These are phyloP conservation scores for Chrysanthemum seticuspe DNA, from an alignment of 129 eudicot genomes.

Conservation along the genomic window DNA sequence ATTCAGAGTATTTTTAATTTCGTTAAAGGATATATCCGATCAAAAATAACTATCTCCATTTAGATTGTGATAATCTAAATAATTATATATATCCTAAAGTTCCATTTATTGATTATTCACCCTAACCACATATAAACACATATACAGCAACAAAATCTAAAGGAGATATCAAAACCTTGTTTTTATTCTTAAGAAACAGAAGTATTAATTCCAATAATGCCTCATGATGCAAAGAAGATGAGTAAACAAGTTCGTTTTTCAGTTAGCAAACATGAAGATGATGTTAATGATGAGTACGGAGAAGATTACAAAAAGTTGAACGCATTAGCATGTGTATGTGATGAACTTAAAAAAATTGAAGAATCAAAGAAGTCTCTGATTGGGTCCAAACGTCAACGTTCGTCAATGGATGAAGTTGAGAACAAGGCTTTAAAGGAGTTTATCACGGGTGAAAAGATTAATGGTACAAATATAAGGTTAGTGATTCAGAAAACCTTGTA, in stretches of 20 bases:
- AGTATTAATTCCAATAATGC: neutral
- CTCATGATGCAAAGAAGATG: neutral
- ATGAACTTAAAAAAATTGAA: neutral
- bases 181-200: too few relatives aligned
- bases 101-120: too few relatives aligned
- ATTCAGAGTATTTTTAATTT: too few relatives aligned
- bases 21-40: too few relatives aligned
- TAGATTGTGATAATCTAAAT: too few relatives aligned
- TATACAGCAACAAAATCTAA: too few relatives aligned
- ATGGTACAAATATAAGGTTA: conserved; percentile 5
- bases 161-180: too few relatives aligned
- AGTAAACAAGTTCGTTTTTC: neutral
- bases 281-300: neutral
- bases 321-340: neutral
- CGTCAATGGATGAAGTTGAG: neutral
- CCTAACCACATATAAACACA: too few relatives aligned
- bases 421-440: conserved; percentile 14
- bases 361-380: neutral
- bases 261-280: neutral
- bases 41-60: too few relatives aligned
- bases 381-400: too few relatives aligned
- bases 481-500: conserved; percentile 21
- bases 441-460: conserved; percentile 11
- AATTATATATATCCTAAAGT: too few relatives aligned
- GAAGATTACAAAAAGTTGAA: neutral